Evolutionary conservation across 2,329 filamentous ascomycete species (phyloP).

Genomic region (Colletotrichum lupini): DNA sequence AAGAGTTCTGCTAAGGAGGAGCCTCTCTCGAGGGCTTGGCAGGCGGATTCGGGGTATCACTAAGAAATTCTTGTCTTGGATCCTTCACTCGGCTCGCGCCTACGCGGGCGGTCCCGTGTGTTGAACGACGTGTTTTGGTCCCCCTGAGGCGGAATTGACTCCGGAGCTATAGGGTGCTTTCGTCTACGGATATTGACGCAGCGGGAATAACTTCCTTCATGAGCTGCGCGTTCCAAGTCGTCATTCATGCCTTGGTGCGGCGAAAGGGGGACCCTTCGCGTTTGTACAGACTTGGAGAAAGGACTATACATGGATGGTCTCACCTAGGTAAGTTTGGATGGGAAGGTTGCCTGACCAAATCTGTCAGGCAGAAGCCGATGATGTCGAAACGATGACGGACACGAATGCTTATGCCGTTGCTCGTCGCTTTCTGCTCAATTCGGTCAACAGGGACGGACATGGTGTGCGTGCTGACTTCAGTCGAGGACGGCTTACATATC

Average conservation of each 20-base stretch:
- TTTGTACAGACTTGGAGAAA: background rate
- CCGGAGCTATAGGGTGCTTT: background rate
- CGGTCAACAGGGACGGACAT: background rate
- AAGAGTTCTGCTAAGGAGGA: background rate
- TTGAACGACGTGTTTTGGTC: background rate
- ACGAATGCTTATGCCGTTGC: background rate
- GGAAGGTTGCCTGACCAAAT: accelerated
- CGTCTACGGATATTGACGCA: background rate
- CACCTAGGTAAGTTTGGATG: background rate
- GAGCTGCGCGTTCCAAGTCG: background rate
- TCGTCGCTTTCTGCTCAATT: background rate
- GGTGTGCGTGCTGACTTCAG: background rate
- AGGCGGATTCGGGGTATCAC: no score
- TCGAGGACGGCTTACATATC: background rate
- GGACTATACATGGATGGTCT: background rate
- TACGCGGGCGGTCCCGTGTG: background rate
- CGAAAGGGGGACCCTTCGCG: no score
- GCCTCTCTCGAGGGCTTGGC: no score
- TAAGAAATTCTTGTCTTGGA: background rate
- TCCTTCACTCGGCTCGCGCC: background rate
- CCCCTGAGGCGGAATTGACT: background rate
- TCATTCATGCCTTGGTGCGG: no score
- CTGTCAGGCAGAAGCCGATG: background rate
- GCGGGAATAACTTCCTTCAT: background rate
- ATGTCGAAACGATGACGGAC: background rate